Evolutionary conservation across 352 stramenopile genomes (phyloP).

Genomic region (Plasmopara viticola): DNA sequence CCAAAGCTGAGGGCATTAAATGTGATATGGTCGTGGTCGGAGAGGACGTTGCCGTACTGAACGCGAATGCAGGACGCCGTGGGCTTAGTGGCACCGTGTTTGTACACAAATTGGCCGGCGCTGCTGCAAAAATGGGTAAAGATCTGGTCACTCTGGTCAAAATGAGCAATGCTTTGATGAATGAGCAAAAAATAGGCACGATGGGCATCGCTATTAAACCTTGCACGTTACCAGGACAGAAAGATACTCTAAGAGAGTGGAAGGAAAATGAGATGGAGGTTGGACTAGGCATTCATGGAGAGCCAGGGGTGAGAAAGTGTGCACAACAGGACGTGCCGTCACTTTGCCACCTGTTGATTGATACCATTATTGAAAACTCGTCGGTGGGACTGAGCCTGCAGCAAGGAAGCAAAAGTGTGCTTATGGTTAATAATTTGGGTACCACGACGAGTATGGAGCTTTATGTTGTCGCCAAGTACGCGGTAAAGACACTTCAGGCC

Average conservation of each 20-base stretch:
- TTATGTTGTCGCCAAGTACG: constrained; percentile 86
- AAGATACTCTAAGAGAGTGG: constrained; percentile 50
- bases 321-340: constrained; percentile 41
- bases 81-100: constrained; percentile 95
- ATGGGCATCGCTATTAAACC: constrained; percentile 93
- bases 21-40: constrained; percentile 95
- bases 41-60: constrained; percentile 89
- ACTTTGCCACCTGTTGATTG: constrained; percentile 47
- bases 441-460: constrained; percentile 95
- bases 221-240: constrained; percentile 90
- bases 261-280: constrained; percentile 86
- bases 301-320: constrained; percentile 75
- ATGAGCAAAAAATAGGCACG: constrained; percentile 78
- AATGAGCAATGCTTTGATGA: constrained; percentile 55
- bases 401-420: constrained; percentile 33
- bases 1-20: constrained; percentile 87
- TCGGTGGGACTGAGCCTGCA: constrained; percentile 34
- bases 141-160: constrained; percentile 67
- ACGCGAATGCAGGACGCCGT: constrained; percentile 94
- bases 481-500: constrained; percentile 50
- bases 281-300: constrained; percentile 94
- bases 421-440: constrained; percentile 97
- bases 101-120: constrained; percentile 95
- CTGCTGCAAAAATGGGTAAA: constrained; percentile 71
- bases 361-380: constrained; percentile 40